A percentile compares a stretch with the other conserved stretches of the same genome.
Conservation (phyloP, 2,329 filamentous ascomycete species). For the Beauveria bassiana region DNA sequence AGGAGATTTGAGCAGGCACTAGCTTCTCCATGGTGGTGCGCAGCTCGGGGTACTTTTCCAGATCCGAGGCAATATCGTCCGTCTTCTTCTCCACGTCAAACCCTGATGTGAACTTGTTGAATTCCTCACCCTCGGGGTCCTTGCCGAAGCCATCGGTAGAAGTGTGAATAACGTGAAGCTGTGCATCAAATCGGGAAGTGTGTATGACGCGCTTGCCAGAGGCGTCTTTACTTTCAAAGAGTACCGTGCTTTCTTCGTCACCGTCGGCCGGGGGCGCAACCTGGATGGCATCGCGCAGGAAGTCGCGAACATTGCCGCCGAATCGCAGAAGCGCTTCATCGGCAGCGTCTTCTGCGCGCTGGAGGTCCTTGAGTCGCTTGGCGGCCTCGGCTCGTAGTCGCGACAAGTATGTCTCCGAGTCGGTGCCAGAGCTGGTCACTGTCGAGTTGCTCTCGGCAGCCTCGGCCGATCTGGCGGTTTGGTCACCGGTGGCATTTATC, state of each 20-base stretch:
- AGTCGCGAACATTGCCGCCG: conserved; percentile 81
- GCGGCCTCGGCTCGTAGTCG: conserved; percentile 70
- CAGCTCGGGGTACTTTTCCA: conserved; percentile 82
- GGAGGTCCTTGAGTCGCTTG: conserved; percentile 79
- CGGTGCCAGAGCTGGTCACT: conserved; percentile 37
- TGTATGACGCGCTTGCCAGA: conserved; percentile 90
- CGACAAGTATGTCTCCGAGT: conserved; percentile 61
- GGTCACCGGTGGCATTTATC: conserved; percentile 38
- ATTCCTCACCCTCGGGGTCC: conserved; percentile 71
- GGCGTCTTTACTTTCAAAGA: conserved; percentile 92
- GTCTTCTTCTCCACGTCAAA: conserved; percentile 85
- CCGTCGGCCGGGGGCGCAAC: conserved; percentile 65
- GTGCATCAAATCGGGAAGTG: conserved; percentile 87
- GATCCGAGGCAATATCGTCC: conserved; percentile 68
- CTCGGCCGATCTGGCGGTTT: conserved; percentile 18
- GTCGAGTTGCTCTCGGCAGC: conserved; percentile 35
- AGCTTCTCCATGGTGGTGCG: conserved; percentile 87
- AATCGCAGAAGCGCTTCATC: conserved; percentile 92
- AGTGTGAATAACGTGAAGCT: conserved; percentile 91
- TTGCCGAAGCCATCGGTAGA: conserved; percentile 72
- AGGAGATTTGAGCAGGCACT: conserved; percentile 88
- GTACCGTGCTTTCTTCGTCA: conserved; percentile 51
- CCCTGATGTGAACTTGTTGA: conserved; percentile 59
- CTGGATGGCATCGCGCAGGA: conserved; percentile 81
- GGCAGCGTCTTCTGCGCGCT: conserved; percentile 88